A percentile compares a stretch with the other conserved stretches of the same genome.
Conservation (phyloP, 2,329 filamentous ascomycete species). For the Verticillium longisporum region DNA sequence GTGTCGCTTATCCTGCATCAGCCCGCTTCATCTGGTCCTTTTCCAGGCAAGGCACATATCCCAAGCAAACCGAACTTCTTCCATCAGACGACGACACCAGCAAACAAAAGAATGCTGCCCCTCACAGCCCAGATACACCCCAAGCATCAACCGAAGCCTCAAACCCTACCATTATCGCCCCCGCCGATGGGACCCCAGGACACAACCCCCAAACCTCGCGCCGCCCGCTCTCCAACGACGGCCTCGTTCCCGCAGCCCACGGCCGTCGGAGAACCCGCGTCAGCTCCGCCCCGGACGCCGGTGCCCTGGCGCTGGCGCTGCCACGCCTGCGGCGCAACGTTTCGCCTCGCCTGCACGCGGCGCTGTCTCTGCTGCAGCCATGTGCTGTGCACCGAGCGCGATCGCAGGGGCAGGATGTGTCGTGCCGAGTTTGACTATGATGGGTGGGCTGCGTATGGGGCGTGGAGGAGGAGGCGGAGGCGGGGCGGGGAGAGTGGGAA, state of each 20-base stretch:
- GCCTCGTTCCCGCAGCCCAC: not conserved
- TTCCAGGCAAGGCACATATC: no score
- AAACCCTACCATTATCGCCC: not conserved
- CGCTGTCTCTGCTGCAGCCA: slow-evolving; percentile 28
- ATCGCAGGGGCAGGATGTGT: slow-evolving; percentile 12
- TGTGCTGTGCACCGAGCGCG: not conserved
- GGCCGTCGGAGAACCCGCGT: not conserved
- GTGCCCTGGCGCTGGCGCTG: slow-evolving; percentile 26
- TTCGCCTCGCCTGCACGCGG: slow-evolving; percentile 23
- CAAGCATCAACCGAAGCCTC: not conserved
- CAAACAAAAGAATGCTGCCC: no score
- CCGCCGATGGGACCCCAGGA: no score
- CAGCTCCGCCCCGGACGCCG: not conserved
- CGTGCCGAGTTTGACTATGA: slow-evolving; percentile 23
- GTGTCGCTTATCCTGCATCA: no score
- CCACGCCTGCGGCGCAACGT: slow-evolving; percentile 18
- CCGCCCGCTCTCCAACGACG: not conserved
- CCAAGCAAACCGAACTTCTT: no score
- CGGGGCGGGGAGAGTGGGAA: no score
- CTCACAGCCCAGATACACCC: no score
- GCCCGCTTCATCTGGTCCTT: no score
- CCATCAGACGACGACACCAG: no score
- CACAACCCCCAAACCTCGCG: not conserved
- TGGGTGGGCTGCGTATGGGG: slow-evolving; percentile 20
- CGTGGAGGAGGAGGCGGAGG: slow-evolving; percentile 18